Conservation (phyloP, 148 eudicot species). For the Persicaria maculosa region DNA sequence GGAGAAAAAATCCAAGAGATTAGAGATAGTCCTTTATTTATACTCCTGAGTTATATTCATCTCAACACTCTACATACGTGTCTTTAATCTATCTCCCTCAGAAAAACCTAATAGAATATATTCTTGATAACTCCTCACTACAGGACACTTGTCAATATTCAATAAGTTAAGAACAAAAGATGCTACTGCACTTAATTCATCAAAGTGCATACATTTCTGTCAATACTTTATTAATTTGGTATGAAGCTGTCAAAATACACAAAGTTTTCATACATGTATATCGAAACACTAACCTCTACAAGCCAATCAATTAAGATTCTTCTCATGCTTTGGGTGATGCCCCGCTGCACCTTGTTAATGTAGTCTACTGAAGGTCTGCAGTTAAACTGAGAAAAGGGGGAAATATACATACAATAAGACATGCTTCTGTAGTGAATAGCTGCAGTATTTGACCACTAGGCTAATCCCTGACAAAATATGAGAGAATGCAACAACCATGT, state of each 20-base stretch:
- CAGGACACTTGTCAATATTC: neutral
- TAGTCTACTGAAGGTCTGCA: slow-evolving; percentile 31
- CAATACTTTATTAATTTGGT: neutral
- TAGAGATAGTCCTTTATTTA: no score
- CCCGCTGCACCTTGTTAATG: slow-evolving; percentile 70
- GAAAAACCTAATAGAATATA: no score
- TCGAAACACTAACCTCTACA: slow-evolving; percentile 57
- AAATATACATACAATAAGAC: neutral
- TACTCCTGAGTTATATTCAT: no score
- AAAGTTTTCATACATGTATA: neutral
- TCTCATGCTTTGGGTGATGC: slow-evolving; percentile 66
- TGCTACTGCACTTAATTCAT: neutral
- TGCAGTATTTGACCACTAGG: neutral
- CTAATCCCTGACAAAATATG: neutral
- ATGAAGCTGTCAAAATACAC: neutral
- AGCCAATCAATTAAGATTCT: slow-evolving; percentile 88
- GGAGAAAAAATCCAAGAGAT: no score
- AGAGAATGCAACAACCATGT: slow-evolving; percentile 7
- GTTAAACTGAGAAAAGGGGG: slow-evolving; percentile 7
- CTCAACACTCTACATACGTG: no score
- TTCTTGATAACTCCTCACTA: no score
- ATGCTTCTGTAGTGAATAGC: neutral
- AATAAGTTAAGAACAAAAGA: neutral
- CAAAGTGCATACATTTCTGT: neutral
- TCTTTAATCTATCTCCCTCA: no score